Base-by-base conservation (phyloP, 345 rosid species). In the Pelargonium nanum region DNA sequence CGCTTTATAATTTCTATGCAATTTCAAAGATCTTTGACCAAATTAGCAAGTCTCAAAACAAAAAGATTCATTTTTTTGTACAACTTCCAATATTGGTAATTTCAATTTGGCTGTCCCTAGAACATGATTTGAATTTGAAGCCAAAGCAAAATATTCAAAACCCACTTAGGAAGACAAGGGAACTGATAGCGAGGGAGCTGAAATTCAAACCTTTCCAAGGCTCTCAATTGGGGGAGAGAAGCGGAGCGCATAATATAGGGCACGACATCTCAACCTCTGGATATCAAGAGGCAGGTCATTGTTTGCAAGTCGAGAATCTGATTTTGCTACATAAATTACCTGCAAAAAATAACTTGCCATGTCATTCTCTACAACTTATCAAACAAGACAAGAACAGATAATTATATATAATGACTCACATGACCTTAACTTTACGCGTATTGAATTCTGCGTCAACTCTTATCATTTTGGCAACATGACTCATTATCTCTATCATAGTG, bases 231-330 rank as follows among this genome's bases (percentile, higher is more conserved):
- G 63, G 51, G 85, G 75, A 64, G 97, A 84, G 79, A 93, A 93
- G 60, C 70, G 85, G 23, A 93, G 91, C 56, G 86, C 85, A 19
- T 74, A 67, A 70, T 87, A 93, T 58, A 89, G 19, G n/a, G 86
- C 81, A 57, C 99, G 99, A 23, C 99, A 93, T 77, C 99, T 87
- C 80, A 89, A 65, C 65, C 88, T 83, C 74, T 89, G 97, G 66
- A 85, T 66, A 73, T 89, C 90, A 58, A 84, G 74, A 67, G 97
- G 97, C 64, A 89, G 74, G 72, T 87, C 85, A 65, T 80, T 93
- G 79, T 89, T 93, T 60, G 94, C 94, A 60, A 93, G 87, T 58
- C 97, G 91, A 60, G 97, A 93, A 79, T 93, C 99, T 51, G 97
- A 93, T 68, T 93, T 89, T 1, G 86, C 83, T 59, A 83, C 96